phyloP scores from a whole-genome alignment of 23 red algal species.

The Gracilaria vermiculophylla region DNA sequence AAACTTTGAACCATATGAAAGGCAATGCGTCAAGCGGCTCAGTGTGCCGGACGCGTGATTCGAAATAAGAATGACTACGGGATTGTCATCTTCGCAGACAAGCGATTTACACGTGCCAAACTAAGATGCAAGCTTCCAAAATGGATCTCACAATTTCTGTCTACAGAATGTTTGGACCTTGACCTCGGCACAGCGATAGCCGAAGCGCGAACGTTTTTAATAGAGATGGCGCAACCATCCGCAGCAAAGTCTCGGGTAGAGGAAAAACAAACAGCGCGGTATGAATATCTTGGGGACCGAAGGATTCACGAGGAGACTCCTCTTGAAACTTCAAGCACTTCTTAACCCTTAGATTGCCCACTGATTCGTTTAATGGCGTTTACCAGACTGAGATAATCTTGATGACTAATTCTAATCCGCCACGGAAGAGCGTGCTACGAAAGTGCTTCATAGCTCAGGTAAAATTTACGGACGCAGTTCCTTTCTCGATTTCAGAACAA shows the following conservation, averaged over 20 bases:
- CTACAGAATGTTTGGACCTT: conserved; percentile 70
- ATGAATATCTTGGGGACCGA: background rate
- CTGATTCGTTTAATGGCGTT: background rate
- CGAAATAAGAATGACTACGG: conserved; percentile 98
- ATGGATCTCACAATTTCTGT: conserved; percentile 84
- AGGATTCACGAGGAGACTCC: background rate
- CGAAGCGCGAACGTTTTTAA: conserved; percentile 59
- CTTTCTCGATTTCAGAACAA: background rate
- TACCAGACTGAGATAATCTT: background rate
- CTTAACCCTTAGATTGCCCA: background rate
- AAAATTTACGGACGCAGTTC: background rate
- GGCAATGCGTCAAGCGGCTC: conserved; percentile 96
- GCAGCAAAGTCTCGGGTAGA: conserved; percentile 5
- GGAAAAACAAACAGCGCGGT: background rate
- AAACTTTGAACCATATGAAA: background rate
- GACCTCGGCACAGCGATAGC: conserved; percentile 75
- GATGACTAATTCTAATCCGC: background rate
- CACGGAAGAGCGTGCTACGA: background rate
- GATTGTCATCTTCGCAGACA: conserved; percentile 93
- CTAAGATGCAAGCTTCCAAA: conserved; percentile 88
- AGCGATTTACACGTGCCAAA: conserved; percentile 74
- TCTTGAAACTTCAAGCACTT: background rate
- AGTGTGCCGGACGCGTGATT: conserved; percentile 94
- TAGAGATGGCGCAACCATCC: conserved; percentile 88
- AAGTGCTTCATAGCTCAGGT: background rate